Percentiles rank a stretch among this genome's conserved stretches.
phyloP scores from a whole-genome alignment of 306 rosid species.

The Pyrus betulifolia region DNA sequence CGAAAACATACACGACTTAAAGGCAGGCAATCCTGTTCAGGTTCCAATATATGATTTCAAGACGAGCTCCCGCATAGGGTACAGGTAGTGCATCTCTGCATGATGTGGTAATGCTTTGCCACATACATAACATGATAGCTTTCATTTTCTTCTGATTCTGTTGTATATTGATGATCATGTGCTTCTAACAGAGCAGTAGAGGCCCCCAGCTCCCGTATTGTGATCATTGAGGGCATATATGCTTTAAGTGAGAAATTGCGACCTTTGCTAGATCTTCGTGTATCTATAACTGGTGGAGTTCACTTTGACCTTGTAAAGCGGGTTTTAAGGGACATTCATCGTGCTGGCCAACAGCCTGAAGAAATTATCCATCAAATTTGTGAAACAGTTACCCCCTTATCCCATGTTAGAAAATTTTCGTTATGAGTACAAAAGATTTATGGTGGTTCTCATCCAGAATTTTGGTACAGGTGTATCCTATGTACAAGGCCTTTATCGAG shows the following conservation, averaged over 20 bases:
- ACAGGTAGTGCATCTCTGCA: slow-evolving; percentile 54
- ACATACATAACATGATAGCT: neutral
- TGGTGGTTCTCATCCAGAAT: slow-evolving; percentile 13
- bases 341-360: slow-evolving; percentile 98
- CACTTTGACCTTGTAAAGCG: slow-evolving; percentile 98
- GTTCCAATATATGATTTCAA: slow-evolving; percentile 96
- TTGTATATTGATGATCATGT: slow-evolving; percentile 6
- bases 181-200: slow-evolving; percentile 63
- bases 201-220: slow-evolving; percentile 81
- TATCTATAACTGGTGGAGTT: slow-evolving; percentile 95
- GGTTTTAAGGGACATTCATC: slow-evolving; percentile 92
- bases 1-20: slow-evolving; percentile 70
- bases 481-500: slow-evolving; percentile 98
- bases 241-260: slow-evolving; percentile 85
- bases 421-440: slow-evolving; percentile 2
- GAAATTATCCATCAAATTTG: slow-evolving; percentile 96
- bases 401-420: slow-evolving; percentile 20
- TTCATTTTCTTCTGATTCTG: neutral
- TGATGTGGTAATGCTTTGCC: slow-evolving; percentile 1
- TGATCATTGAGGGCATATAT: slow-evolving; percentile 88
- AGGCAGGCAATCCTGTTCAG: slow-evolving; percentile 77
- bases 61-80: slow-evolving; percentile 76
- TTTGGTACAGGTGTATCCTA: slow-evolving; percentile 77
- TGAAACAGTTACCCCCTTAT: slow-evolving; percentile 72
- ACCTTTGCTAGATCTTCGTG: slow-evolving; percentile 90